Percentiles rank a stretch among this genome's conserved stretches.
These are phyloP conservation scores for Smithsoniella earleae DNA, from an alignment of 163 green algal genomes.

Conservation along the genomic window DNA sequence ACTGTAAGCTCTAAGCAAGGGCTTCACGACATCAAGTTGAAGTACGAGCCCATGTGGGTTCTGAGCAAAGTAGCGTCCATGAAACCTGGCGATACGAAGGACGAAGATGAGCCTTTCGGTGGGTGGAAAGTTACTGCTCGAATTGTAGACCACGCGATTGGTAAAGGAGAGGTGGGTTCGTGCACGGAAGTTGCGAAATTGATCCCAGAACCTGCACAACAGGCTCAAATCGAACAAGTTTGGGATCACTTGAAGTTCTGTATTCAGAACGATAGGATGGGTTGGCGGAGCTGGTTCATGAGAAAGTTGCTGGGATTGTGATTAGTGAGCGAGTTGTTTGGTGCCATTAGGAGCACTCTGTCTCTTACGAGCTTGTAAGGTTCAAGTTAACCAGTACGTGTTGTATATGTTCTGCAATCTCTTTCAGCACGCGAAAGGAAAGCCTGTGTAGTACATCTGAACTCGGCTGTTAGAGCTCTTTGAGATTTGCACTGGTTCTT, in stretches of 20 bases:
- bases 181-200: background rate
- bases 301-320: too few species aligned
- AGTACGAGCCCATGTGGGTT: background rate
- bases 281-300: background rate
- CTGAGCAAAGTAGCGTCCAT: background rate
- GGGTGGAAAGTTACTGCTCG: conserved; percentile 12
- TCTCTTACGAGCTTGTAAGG: too few species aligned
- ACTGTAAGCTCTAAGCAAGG: background rate
- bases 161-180: background rate
- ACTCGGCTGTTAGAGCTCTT: too few species aligned
- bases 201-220: background rate
- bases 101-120: background rate
- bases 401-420: too few species aligned
- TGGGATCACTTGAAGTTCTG: background rate
- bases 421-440: too few species aligned
- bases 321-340: too few species aligned
- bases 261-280: background rate
- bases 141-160: background rate
- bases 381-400: too few species aligned
- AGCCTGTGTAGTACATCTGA: too few species aligned
- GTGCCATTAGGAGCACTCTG: too few species aligned
- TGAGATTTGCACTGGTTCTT: too few species aligned
- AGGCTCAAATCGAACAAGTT: background rate
- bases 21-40: background rate
- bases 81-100: background rate